Conservation (phyloP, 768 basidiomycete genomes). For the Russula emetica region DNA sequence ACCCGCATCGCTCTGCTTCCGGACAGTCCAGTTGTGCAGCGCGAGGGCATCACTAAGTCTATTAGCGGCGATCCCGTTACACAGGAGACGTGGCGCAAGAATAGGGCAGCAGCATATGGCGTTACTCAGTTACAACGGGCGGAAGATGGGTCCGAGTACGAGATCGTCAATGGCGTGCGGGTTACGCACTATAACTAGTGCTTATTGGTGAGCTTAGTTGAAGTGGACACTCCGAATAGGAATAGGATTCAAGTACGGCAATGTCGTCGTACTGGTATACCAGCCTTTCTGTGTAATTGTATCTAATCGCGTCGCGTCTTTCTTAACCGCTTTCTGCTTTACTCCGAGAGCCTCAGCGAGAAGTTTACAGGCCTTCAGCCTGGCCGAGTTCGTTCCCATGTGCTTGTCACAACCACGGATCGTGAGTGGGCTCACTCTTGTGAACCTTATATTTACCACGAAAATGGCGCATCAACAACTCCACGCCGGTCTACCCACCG, state of each 20-base stretch:
- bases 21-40: constrained; percentile 35
- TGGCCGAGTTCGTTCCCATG: neutral
- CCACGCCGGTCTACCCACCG: neutral
- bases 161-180: constrained; percentile 34
- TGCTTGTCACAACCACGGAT: neutral
- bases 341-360: no score
- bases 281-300: neutral
- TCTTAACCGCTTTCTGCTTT: neutral
- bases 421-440: neutral
- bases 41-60: constrained; percentile 33
- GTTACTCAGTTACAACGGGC: constrained; percentile 32
- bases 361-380: neutral
- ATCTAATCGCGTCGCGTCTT: neutral
- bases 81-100: constrained; percentile 35
- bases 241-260: neutral
- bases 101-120: constrained; percentile 34
- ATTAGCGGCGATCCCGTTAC: constrained; percentile 32
- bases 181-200: constrained; percentile 36
- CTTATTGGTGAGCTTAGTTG: neutral
- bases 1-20: constrained; percentile 32
- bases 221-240: neutral
- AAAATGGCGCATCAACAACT: neutral
- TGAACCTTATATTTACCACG: neutral
- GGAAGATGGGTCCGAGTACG: constrained; percentile 35
- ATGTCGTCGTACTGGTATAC: neutral